Evolutionary conservation across 805 yeast species (phyloP), one percentile per base, ranked within the genome.

Genomic region (Candida germanica): DNA sequence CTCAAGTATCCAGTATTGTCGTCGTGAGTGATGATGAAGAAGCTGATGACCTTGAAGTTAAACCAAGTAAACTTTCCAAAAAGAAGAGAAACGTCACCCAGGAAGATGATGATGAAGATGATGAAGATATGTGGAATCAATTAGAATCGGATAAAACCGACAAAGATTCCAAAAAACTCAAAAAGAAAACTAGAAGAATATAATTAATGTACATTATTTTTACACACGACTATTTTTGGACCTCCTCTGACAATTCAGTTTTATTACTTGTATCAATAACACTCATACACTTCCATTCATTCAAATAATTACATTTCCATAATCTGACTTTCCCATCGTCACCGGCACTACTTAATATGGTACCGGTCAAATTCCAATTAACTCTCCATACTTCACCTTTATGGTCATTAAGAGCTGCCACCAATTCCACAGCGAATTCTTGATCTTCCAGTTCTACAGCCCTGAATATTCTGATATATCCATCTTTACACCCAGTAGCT

Each of bases 401-500:
- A 54, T 87, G 95, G 54, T 84, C 93, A 42, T 72, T 79, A 44
- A 84, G 77, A 47, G 77, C 77, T 31, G 86, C 82, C 31, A 84
- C 53, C 11, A 77, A 65, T 43, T 80, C 85, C 10, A 85, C 75
- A 23, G 69, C 64, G 39, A 61, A 57, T 33, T 51, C 59, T 3
- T 51, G 54, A 26, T 36, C 47, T 22, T 50, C 44, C 21, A 53
- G 46, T 41, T 81, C 88, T 3, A 69, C 66, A 5, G 88, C 67
- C 57, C 84, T 86, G 69, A 82, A 91, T 3, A 93, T 81, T 35
- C 98, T 75, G 8, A 93, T 88, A 51, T 70, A 78, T 1, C 98
- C 98, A 57, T 93, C 99, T 56, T 88, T 88, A 56, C 96, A 88
- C 4, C 94, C 98, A 0, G 98, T 91, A 1, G 99, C 98, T 28